Evolutionary conservation across 208 protist genomes (phyloP).

Genomic region (Acanthamoeba culbertsoni): DNA sequence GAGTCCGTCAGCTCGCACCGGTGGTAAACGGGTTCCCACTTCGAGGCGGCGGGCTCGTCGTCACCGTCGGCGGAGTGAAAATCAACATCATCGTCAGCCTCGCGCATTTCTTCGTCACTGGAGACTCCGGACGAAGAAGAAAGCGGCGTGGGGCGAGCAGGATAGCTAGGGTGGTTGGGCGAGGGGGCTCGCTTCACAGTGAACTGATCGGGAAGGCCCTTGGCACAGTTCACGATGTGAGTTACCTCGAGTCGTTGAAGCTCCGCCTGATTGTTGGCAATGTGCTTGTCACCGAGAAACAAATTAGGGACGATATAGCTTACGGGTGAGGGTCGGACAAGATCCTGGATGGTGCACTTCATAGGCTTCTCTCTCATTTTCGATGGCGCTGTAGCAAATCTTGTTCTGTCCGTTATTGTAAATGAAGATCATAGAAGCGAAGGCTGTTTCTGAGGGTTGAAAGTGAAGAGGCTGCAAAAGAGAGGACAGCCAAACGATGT

Average conservation of each 20-base stretch:
- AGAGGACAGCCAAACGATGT: too few species aligned
- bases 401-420: neutral
- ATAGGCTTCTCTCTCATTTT: conserved; percentile 6
- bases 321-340: conserved; percentile 1
- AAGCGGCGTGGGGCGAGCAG: neutral
- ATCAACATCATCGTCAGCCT: neutral
- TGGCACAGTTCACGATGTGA: conserved; percentile 17
- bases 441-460: too few species aligned
- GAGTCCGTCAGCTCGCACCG: conserved; percentile 20
- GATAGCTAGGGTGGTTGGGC: neutral
- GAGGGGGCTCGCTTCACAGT: neutral
- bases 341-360: conserved; percentile 29
- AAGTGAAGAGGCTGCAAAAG: too few species aligned
- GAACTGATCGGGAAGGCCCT: neutral
- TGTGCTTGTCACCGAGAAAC: conserved; percentile 12
- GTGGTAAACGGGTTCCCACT: neutral
- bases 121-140: neutral
- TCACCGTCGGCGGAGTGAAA: neutral
- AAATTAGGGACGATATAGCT: conserved; percentile 44
- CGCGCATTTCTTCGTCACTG: conserved; percentile 5
- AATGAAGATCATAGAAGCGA: neutral
- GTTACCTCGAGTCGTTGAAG: conserved; percentile 7
- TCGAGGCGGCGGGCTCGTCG: neutral
- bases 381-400: neutral
- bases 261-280: neutral